Base-by-base conservation (phyloP, 768 basidiomycete genomes). In the Rhizopogon salebrosus region DNA sequence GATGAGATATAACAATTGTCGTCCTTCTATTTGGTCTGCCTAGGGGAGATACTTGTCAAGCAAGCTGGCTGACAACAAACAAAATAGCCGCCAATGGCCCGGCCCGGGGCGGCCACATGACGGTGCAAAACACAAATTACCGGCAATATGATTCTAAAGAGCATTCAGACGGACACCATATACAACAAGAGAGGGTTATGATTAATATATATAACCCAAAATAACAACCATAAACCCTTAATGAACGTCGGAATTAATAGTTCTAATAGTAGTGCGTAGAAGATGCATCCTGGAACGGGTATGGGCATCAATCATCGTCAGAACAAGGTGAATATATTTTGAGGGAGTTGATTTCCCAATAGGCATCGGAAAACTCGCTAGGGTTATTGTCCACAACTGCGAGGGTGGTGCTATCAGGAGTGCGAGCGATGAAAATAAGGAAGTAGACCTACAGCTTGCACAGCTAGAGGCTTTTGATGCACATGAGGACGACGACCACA, bases 261-360 rank as follows among this genome's bases (percentile, higher is more conserved):
- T 13, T 3, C 20, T 16, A 29, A n/a, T n/a, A n/a, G n/a, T 46
- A 22, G 20, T 34, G 22, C 22, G 31, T 46, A 34, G 20, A 34
- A 18, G 26, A 16, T 6, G 11, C 13, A 29, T 20, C 11, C 14
- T 20, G 29, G 20, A 41, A 45, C 13, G 27, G 20, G 9, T 6
- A 14, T 3, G 14, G n/a, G 29, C 4, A 22, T 46, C 43, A 46
- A 22, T 53, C 49, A 48, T 27, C 11, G 27, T 23, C 18, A 48
- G 39, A 14, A 37, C 2, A 1, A 23, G 34, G 18, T 20, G 68
- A 71, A 60, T 85, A 89, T 14, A 87, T 72, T 29, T 75, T 73
- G 31, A 89, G 64, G 16, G 77, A 75, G 58, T 80, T 79, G 64
- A 90, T 74, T 56, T 80, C 80, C 85, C 85, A 90, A 65, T 83